Evolutionary conservation across 441 rosid species (phyloP), one percentile per base, ranked within the genome.

Genomic region (Breynia disticha): DNA sequence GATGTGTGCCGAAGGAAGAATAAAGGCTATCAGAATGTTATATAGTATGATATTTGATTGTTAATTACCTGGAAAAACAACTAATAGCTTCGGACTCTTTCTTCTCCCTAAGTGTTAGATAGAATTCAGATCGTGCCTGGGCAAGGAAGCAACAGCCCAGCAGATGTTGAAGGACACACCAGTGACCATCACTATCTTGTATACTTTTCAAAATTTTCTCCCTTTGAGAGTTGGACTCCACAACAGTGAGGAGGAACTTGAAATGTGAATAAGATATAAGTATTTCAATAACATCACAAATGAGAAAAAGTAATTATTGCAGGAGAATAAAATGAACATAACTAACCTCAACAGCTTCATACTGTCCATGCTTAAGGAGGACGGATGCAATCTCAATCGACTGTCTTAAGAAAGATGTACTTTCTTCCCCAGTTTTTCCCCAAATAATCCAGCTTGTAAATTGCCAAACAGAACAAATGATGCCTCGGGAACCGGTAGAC

Each of bases 151-250:
- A 87, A 66, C 89, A 87, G 60, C 97, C 99, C 57, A 84, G 71
- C 63, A 90, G 91, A 78, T 94, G 97, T 67, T 94, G 96, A 70
- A 85, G 86, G 41, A 85, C 62, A 57, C 86, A 83, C 99, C 97
- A 94, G 63, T 83, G 80, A 65, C 91, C 89, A 45, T 71, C 76
- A 58, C 58, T 54, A 62, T 80, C 89, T 79, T 87, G 97, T 57
- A 86, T 70, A 62, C 83, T 79, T 75, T 76, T 78, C 73, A 72
- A 90, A 59, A 63, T 75, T 66, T 79, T 85, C 67, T 94, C 94
- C 72, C 76, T 76, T 64, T 65, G 78, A 49, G 74, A 73, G 75
- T 77, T 85, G 67, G 87, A 75, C 79, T 87, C 97, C 72, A 79
- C 83, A 63, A 74, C 59, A 63, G 71, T 66, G 48, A 94, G 90